Evolutionary conservation across 352 stramenopile species (phyloP).

Genomic region (Phytophthora melonis): DNA sequence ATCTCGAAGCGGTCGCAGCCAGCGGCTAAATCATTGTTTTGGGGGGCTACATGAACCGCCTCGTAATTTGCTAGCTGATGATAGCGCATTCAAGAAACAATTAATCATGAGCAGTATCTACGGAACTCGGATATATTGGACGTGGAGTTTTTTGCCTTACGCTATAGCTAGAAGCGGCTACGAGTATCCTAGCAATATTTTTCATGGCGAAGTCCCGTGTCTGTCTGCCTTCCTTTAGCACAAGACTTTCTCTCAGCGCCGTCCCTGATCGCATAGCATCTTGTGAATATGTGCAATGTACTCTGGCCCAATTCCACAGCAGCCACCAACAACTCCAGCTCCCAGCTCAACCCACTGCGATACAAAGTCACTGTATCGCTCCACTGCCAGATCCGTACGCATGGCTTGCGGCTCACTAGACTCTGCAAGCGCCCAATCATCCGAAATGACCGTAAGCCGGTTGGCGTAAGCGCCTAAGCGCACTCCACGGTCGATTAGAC

Average conservation of each 20-base stretch:
- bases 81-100: neutral
- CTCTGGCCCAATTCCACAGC: conserved; percentile 90
- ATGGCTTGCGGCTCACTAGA: conserved; percentile 83
- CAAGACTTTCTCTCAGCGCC: conserved; percentile 15
- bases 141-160: no score
- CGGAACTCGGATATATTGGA: no score
- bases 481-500: conserved; percentile 30
- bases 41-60: no score
- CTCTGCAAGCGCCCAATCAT: conserved; percentile 81
- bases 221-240: neutral
- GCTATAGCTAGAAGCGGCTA: neutral
- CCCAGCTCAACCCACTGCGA: conserved; percentile 66
- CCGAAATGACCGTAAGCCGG: conserved; percentile 79
- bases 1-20: conserved; percentile 31
- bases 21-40: conserved; percentile 12
- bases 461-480: conserved; percentile 91
- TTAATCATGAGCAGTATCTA: neutral
- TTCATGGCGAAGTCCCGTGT: no score
- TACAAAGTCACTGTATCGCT: conserved; percentile 80
- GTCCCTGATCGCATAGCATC: conserved; percentile 33
- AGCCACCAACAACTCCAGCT: conserved; percentile 88
- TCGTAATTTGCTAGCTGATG: neutral
- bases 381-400: conserved; percentile 79
- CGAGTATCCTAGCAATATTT: no score
- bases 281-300: conserved; percentile 78